phyloP scores from a whole-genome alignment of 2,329 filamentous ascomycete species.

The Penicillium sp. region DNA sequence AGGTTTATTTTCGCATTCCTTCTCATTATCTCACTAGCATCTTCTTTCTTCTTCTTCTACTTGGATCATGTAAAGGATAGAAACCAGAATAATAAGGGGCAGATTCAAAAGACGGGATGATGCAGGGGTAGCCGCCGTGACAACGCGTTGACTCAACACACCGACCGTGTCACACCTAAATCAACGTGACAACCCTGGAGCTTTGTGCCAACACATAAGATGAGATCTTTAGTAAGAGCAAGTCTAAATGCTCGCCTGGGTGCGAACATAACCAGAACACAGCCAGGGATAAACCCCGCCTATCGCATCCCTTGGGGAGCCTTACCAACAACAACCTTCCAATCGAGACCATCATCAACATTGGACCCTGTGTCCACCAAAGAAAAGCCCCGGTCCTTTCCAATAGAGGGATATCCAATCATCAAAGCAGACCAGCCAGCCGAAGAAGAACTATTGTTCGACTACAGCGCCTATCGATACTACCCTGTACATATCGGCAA shows the following conservation, averaged over 20 bases:
- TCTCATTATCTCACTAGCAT: too few relatives aligned
- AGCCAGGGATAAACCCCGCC: background rate
- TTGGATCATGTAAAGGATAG: too few relatives aligned
- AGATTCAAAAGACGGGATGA: background rate
- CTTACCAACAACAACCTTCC: background rate
- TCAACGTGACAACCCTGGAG: background rate
- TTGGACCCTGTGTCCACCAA: background rate
- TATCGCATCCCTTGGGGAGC: background rate
- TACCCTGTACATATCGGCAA: conserved; percentile 28
- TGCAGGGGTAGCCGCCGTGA: background rate
- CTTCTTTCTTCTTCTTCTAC: too few relatives aligned
- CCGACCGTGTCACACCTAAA: background rate
- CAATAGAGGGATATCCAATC: background rate
- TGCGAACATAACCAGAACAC: background rate
- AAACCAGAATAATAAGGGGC: background rate
- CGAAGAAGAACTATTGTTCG: conserved; percentile 27
- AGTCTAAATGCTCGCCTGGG: background rate
- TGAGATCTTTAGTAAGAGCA: background rate
- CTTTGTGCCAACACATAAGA: background rate
- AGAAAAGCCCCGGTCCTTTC: background rate
- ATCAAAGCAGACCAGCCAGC: background rate
- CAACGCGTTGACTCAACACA: background rate
- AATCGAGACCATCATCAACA: background rate
- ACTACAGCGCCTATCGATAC: conserved; percentile 23
- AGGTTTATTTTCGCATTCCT: too few relatives aligned